Percentiles rank a stretch among this genome's conserved stretches.
Evolutionary conservation across 768 basidiomycete species (phyloP).

Genomic region (Pleurotus djamor): DNA sequence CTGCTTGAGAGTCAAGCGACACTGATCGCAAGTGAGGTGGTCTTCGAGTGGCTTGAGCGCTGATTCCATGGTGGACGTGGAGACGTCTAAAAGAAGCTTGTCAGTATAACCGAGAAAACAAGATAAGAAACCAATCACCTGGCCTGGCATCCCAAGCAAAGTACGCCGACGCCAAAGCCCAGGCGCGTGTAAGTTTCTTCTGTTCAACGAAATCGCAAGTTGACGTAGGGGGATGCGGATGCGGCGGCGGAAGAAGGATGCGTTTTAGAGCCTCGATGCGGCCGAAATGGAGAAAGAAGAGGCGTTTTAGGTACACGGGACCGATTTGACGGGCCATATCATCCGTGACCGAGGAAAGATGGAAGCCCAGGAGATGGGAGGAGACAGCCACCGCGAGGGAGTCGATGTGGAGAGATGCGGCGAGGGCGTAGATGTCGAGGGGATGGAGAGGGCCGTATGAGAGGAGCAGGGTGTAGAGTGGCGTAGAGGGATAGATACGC

Average conservation of each 20-base stretch:
- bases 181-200: conserved; percentile 76
- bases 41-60: conserved; percentile 69
- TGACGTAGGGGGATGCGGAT: conserved; percentile 69
- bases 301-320: conserved; percentile 72
- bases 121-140: conserved; percentile 24
- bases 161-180: conserved; percentile 82
- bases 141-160: conserved; percentile 83
- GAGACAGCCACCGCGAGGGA: conserved; percentile 77
- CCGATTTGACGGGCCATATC: conserved; percentile 70
- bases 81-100: conserved; percentile 50
- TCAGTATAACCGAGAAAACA: neutral
- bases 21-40: conserved; percentile 69
- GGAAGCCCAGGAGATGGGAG: conserved; percentile 70
- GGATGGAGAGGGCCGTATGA: conserved; percentile 68
- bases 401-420: conserved; percentile 62
- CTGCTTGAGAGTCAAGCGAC: conserved; percentile 57
- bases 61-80: conserved; percentile 68
- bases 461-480: conserved; percentile 59
- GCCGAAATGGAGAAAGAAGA: conserved; percentile 84
- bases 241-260: conserved; percentile 71
- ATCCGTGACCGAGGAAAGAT: conserved; percentile 67
- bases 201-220: conserved; percentile 73
- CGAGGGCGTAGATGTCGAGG: conserved; percentile 70
- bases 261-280: conserved; percentile 81
- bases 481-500: conserved; percentile 46